Conservation (phyloP, 108 stramenopile species). For the Cyclostephanos tholiformis region DNA sequence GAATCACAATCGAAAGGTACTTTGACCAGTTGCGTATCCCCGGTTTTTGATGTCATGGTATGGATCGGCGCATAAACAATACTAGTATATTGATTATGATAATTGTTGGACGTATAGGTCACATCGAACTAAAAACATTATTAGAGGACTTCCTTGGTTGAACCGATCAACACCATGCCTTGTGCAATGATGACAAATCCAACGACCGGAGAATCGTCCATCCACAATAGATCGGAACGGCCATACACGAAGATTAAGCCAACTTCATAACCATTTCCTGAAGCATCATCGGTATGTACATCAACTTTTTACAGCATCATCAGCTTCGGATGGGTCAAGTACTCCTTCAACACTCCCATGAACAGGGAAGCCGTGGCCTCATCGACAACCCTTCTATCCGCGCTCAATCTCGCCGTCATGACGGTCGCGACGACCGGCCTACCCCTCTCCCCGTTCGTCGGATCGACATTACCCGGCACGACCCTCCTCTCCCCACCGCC, state of each 20-base stretch:
- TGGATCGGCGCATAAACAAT: too few relatives aligned
- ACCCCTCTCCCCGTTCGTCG: conserved; percentile 53
- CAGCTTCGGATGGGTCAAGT: conserved; percentile 89
- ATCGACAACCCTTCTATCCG: conserved; percentile 97
- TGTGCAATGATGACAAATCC: not conserved
- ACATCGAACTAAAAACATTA: conserved; percentile 1
- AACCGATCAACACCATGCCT: not conserved
- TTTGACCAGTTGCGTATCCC: conserved; percentile 51
- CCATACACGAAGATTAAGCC: not conserved
- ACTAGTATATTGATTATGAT: not conserved
- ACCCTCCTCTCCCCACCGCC: conserved; percentile 89
- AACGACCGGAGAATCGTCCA: not conserved
- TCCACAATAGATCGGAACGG: not conserved
- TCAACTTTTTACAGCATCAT: conserved; percentile 77
- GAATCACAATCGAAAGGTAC: conserved; percentile 19
- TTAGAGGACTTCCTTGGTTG: not conserved
- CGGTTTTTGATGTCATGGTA: conserved; percentile 24
- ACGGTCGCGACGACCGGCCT: conserved; percentile 61
- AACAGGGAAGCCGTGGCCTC: conserved; percentile 94
- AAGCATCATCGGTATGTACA: conserved; percentile 83
- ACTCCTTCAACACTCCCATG: conserved; percentile 90
- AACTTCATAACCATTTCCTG: conserved; percentile 42
- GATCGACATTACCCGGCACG: conserved; percentile 63
- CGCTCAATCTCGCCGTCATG: conserved; percentile 96
- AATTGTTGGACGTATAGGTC: not conserved